These are phyloP conservation scores for Hypholoma sublateritium DNA, from an alignment of 768 basidiomycete genomes.

Conservation along the genomic window DNA sequence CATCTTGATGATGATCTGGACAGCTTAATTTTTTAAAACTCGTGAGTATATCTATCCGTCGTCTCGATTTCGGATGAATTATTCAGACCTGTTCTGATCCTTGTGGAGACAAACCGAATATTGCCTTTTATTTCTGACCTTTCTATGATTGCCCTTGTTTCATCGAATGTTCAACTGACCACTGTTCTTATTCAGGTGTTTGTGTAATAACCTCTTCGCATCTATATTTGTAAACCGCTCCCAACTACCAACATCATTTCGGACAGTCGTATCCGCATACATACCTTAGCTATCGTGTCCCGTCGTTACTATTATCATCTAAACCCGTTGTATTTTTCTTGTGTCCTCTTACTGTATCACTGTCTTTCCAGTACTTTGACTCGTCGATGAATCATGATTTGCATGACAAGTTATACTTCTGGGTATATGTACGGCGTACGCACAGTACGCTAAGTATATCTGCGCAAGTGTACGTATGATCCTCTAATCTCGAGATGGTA, in stretches of 20 bases:
- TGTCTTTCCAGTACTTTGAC: background rate
- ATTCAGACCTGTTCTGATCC: slow-evolving; percentile 71
- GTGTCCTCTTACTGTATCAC: background rate
- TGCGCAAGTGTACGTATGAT: no score
- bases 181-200: background rate
- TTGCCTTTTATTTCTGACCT: slow-evolving; percentile 52
- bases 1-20: slow-evolving; percentile 4
- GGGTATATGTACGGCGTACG: background rate
- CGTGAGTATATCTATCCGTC: slow-evolving; percentile 33
- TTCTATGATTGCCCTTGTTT: background rate
- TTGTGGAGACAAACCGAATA: slow-evolving; percentile 54
- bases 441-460: background rate
- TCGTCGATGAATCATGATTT: no score
- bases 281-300: background rate
- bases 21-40: slow-evolving; percentile 17
- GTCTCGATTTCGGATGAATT: slow-evolving; percentile 40
- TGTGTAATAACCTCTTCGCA: background rate
- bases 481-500: no score
- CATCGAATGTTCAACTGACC: background rate
- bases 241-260: background rate
- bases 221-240: background rate
- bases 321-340: background rate
- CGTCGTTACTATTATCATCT: background rate
- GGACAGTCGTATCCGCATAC: background rate
- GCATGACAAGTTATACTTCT: background rate